Evolutionary conservation across 176 grass and related monocot genomes (phyloP), one percentile per base, ranked within the genome.

Genomic region (Elaeis guineensis): DNA sequence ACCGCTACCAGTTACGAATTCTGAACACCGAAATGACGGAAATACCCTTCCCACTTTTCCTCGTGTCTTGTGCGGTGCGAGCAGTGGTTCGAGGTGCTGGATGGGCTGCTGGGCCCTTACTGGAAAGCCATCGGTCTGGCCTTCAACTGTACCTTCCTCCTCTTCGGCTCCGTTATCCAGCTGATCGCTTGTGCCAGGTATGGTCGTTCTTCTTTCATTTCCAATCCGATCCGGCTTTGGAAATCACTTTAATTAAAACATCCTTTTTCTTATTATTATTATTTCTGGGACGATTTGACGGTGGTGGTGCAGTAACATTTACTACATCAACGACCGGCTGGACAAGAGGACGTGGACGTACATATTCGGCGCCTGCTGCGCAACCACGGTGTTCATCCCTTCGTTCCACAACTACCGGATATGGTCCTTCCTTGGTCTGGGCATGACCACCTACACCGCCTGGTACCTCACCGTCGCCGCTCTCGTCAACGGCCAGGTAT

Each of bases 381-480:
- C 86, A 35, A 90, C 86, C 25, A 85, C 81, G 22, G 86, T 90
- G 50, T 90, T 90, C 86, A 79, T 90, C 70, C 86, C 86, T 1
- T 90, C 86, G 49, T 90, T 90, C 78, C 86, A 90, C 86, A 90
- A 90, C 81, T 90, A 90, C 81, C 74, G 86, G 86, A 85, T 90
- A 69, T 90, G 86, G 86, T 90, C 86, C 75, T 90, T 90, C 86
- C 75, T 90, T 49, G 86, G 86, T 1, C 81, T 90, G 19, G 86
- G 71, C 78, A 90, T 90, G 86, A 90, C 86, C 78, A 90, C 81
- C 66, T 90, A 85, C 81, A 90, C 86, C 19, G 86, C 81, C 6
- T 90, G 86, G 86, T 90, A 90, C 67, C 81, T 90, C 58, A 75
- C 86, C 81, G 69, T 90, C 63, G 86, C 86, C 26, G 78, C 86